Conservation (phyloP, 1,284 basidiomycete genomes). For the Earliella scabrosa region DNA sequence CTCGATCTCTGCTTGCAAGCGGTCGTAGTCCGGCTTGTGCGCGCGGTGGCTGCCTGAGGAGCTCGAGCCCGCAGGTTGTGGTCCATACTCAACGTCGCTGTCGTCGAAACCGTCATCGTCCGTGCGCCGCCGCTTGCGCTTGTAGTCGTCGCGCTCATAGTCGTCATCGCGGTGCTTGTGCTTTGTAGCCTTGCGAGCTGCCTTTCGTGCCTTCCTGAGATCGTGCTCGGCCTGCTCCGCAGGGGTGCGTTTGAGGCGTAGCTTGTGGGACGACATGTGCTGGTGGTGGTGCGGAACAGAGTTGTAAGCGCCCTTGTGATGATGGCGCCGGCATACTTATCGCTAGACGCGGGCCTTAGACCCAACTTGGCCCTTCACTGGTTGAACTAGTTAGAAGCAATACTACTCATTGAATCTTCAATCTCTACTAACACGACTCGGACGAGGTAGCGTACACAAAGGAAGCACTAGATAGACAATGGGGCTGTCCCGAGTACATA, state of each 20-base stretch:
- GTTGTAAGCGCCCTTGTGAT: no score
- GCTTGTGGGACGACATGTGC: slow-evolving; percentile 44
- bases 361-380: no score
- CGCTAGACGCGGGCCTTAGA: no score
- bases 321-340: no score
- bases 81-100: slow-evolving; percentile 33
- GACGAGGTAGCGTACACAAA: no score
- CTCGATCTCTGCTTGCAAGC: slow-evolving; percentile 57
- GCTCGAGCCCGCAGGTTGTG: slow-evolving; percentile 28
- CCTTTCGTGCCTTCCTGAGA: slow-evolving; percentile 51
- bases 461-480: no score
- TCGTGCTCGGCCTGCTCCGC: slow-evolving; percentile 65
- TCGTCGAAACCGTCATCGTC: slow-evolving; percentile 15
- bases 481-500: no score
- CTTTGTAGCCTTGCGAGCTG: slow-evolving; percentile 46
- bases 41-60: slow-evolving; percentile 23
- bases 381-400: no score
- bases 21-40: slow-evolving; percentile 50
- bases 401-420: no score
- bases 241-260: slow-evolving; percentile 73
- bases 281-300: no score
- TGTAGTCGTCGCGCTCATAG: not conserved
- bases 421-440: no score
- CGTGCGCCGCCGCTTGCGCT: slow-evolving; percentile 22
- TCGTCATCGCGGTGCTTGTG: slow-evolving; percentile 16